These are phyloP conservation scores for Aspergillus sp. DNA, from an alignment of 2,329 filamentous ascomycete genomes.

Conservation along the genomic window DNA sequence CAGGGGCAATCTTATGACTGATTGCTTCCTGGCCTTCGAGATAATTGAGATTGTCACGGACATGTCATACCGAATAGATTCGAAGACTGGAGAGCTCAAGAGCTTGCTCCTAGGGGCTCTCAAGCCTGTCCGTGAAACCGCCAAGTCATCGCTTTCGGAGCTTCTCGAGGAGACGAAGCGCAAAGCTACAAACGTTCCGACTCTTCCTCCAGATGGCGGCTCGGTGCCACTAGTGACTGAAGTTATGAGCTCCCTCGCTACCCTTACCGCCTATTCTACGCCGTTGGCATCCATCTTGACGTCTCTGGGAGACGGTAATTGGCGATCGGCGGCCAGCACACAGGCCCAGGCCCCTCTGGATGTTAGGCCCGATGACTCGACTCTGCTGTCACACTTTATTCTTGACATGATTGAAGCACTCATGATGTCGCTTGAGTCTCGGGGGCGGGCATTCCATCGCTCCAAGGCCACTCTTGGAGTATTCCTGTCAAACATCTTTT, in stretches of 20 bases:
- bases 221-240: constrained; percentile 70
- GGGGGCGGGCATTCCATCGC: constrained; percentile 63
- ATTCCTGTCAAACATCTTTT: constrained; percentile 81
- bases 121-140: constrained; percentile 84
- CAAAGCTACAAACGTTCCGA: constrained; percentile 55
- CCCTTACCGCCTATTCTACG: constrained; percentile 75
- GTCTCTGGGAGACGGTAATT: constrained; percentile 85
- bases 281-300: constrained; percentile 85
- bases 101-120: constrained; percentile 71
- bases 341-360: constrained; percentile 69
- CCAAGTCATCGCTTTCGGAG: constrained; percentile 73
- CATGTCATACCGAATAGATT: constrained; percentile 69
- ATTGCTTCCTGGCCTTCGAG: constrained; percentile 92
- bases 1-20: constrained; percentile 72
- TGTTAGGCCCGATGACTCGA: constrained; percentile 75
- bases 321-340: constrained; percentile 56
- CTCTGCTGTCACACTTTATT: constrained; percentile 84
- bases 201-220: constrained; percentile 68
- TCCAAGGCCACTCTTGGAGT: constrained; percentile 72
- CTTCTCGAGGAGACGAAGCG: constrained; percentile 74
- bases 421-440: constrained; percentile 64
- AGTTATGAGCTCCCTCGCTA: constrained; percentile 75
- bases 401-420: constrained; percentile 79
- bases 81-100: constrained; percentile 77
- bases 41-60: constrained; percentile 82